phyloP scores from a whole-genome alignment of 1,284 basidiomycete species.

The Porogramme epimiltina region DNA sequence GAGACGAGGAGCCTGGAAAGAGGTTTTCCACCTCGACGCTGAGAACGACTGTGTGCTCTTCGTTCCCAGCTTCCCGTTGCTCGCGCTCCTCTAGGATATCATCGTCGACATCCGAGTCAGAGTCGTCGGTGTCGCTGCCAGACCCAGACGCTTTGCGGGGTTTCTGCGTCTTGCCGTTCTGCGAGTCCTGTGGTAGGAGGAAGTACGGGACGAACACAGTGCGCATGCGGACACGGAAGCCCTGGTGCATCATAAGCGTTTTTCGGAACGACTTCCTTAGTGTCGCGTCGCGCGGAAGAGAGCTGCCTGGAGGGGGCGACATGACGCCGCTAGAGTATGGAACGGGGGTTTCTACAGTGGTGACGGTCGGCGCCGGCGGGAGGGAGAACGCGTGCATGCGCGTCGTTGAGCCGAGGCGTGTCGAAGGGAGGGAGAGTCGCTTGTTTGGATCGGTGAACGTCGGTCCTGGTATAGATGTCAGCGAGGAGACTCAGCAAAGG shows the following conservation, averaged over 20 bases:
- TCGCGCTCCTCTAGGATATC: constrained; percentile 54
- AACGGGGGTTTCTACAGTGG: constrained; percentile 39
- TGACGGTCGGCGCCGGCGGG: constrained; percentile 45
- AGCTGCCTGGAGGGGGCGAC: constrained; percentile 15
- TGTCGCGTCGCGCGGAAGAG: constrained; percentile 43
- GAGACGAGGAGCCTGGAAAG: constrained; percentile 25
- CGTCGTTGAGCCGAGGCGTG: constrained; percentile 62
- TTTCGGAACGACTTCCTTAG: constrained; percentile 86
- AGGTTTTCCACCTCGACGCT: constrained; percentile 86
- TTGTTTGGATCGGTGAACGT: constrained; percentile 42
- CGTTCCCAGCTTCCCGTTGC: constrained; percentile 67
- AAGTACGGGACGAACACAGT: constrained; percentile 86
- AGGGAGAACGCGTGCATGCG: constrained; percentile 67
- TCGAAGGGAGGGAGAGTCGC: constrained; percentile 56
- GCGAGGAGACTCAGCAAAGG: neutral
- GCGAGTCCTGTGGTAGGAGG: constrained; percentile 43
- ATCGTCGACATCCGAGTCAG: constrained; percentile 40
- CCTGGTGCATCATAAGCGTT: constrained; percentile 74
- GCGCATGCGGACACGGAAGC: constrained; percentile 86
- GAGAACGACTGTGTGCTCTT: constrained; percentile 82
- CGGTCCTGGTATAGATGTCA: constrained; percentile 38
- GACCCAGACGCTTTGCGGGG: constrained; percentile 3
- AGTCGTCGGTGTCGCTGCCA: constrained; percentile 10
- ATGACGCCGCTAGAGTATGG: constrained; percentile 40
- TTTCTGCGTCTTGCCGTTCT: constrained; percentile 13